Evolutionary conservation across 2,329 filamentous ascomycete species (phyloP).

Genomic region (Penicillium sp.): DNA sequence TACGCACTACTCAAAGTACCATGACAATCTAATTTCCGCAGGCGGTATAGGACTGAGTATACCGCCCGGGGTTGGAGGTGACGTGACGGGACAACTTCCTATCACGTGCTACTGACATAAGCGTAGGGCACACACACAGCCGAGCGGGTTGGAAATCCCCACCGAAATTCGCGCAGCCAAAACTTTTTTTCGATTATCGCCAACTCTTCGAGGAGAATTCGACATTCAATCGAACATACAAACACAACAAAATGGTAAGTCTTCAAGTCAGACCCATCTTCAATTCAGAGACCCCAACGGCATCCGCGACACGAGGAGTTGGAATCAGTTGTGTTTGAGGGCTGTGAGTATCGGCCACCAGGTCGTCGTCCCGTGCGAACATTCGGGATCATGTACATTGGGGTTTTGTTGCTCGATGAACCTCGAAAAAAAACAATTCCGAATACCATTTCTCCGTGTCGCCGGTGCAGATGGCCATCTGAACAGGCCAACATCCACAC

Average conservation of each 20-base stretch:
- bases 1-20: no score
- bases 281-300: neutral
- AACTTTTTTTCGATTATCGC: slow-evolving; percentile 20
- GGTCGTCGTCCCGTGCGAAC: neutral
- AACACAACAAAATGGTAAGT: slow-evolving; percentile 43
- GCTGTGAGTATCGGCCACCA: neutral
- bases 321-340: slow-evolving; percentile 3
- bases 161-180: slow-evolving; percentile 16
- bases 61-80: no score
- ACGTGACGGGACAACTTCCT: no score
- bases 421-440: no score
- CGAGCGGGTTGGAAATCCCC: slow-evolving; percentile 24
- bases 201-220: slow-evolving; percentile 51
- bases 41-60: no score
- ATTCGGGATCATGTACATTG: no score
- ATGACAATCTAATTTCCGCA: no score
- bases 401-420: no score
- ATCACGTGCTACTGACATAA: slow-evolving; percentile 21
- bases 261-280: neutral
- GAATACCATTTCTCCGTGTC: no score
- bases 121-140: slow-evolving; percentile 30
- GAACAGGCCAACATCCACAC: neutral
- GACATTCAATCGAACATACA: slow-evolving; percentile 38
- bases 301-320: slow-evolving; percentile 6
- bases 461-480: neutral